Percentiles rank a stretch among this genome's conserved stretches.
Evolutionary conservation across 2,329 filamentous ascomycete genomes (phyloP).

Genomic region (Amphichorda felina): DNA sequence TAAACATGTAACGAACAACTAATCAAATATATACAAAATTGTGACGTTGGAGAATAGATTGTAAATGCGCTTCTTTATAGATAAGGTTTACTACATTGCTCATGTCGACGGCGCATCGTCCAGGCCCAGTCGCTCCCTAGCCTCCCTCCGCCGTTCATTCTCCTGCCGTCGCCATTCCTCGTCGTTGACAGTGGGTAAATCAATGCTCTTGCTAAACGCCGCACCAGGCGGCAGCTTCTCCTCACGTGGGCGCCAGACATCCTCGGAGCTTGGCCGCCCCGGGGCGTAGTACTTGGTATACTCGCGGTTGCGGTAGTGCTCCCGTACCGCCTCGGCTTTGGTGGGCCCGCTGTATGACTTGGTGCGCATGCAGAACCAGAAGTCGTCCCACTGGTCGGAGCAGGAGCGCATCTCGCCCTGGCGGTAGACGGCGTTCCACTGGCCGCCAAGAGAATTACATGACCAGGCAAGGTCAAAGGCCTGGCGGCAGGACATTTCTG

Average conservation of each 20-base stretch:
- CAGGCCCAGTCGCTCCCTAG: conserved; percentile 19
- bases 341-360: conserved; percentile 48
- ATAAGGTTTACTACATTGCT: neutral
- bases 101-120: conserved; percentile 1
- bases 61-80: too few relatives aligned
- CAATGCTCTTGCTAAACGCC: conserved; percentile 30
- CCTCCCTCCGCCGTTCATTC: conserved; percentile 18
- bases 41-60: too few relatives aligned
- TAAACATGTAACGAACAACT: too few relatives aligned
- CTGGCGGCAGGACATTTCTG: conserved; percentile 75
- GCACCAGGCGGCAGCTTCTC: conserved; percentile 40
- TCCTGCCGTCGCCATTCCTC: conserved; percentile 28
- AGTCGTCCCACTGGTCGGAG: conserved; percentile 80
- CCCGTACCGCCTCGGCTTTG: conserved; percentile 49
- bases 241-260: conserved; percentile 72
- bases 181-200: conserved; percentile 24
- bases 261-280: conserved; percentile 64
- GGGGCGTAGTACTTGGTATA: conserved; percentile 53
- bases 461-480: conserved; percentile 91
- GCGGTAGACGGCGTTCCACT: conserved; percentile 87
- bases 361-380: conserved; percentile 95
- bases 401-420: conserved; percentile 68
- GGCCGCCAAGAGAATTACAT: conserved; percentile 83
- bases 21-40: too few relatives aligned
- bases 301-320: conserved; percentile 57